Percentiles rank a stretch among this genome's conserved stretches.
phyloP scores from a whole-genome alignment of 2,329 filamentous ascomycete species.

The Apiospora sp. region DNA sequence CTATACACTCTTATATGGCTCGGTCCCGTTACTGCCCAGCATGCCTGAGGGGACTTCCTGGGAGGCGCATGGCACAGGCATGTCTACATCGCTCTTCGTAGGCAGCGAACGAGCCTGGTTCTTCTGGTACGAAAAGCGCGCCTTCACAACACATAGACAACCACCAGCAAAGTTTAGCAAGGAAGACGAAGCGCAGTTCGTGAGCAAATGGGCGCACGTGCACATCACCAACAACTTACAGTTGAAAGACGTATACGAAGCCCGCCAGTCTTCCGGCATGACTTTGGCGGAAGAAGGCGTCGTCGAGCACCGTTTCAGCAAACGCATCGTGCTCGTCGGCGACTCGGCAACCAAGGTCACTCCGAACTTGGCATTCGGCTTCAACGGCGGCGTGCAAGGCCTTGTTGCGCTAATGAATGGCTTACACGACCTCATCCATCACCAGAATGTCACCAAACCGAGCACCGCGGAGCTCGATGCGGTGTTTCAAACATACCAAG shows the following conservation, averaged over 20 bases:
- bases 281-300: conserved; percentile 21
- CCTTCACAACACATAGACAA: background rate
- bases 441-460: background rate
- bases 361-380: conserved; percentile 12
- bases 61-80: conserved; percentile 17
- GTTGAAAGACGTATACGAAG: background rate
- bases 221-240: conserved; percentile 1
- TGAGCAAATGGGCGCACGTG: conserved; percentile 11
- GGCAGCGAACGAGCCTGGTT: conserved; percentile 22
- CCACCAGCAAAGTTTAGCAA: background rate
- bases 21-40: background rate
- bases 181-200: background rate
- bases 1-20: background rate
- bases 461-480: background rate
- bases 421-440: background rate
- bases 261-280: conserved; percentile 5
- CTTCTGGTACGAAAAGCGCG: background rate
- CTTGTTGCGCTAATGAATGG: conserved; percentile 14
- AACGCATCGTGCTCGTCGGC: conserved; percentile 24
- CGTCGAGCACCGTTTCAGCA: background rate
- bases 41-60: conserved; percentile 14
- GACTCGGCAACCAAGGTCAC: conserved; percentile 24
- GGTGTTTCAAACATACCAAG: conserved; percentile 10
- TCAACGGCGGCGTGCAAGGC: conserved; percentile 20
- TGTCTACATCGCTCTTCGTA: conserved; percentile 16